Evolutionary conservation across 768 basidiomycete genomes (phyloP).

Genomic region (Lactarius indigo): DNA sequence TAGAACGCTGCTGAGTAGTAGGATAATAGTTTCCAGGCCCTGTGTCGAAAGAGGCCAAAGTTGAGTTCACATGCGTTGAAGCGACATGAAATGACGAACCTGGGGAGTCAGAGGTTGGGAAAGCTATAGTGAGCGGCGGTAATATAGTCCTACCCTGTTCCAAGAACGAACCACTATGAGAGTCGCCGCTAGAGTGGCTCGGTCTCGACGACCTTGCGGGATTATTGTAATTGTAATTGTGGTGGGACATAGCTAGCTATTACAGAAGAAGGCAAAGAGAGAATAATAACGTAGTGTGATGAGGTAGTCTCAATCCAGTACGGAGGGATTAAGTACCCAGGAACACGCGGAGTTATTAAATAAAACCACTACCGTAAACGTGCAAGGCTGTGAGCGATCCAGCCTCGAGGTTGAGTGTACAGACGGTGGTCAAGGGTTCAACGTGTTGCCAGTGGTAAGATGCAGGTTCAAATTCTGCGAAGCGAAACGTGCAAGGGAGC

Average conservation of each 20-base stretch:
- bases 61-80: constrained; percentile 22
- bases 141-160: constrained; percentile 27
- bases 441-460: constrained; percentile 16
- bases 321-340: constrained; percentile 17
- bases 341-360: constrained; percentile 5
- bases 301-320: constrained; percentile 1
- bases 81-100: constrained; percentile 23
- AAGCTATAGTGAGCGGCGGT: constrained; percentile 25
- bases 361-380: not conserved
- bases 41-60: constrained; percentile 9
- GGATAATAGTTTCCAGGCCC: constrained; percentile 13
- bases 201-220: constrained; percentile 16
- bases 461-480: constrained; percentile 2
- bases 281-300: constrained; percentile 23
- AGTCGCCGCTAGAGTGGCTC: constrained; percentile 16
- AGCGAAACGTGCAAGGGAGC: constrained; percentile 20
- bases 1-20: constrained; percentile 17
- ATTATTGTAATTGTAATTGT: constrained; percentile 24
- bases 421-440: constrained; percentile 17
- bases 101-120: constrained; percentile 24
- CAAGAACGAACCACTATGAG: constrained; percentile 24
- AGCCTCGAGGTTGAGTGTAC: constrained; percentile 10
- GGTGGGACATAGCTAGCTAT: constrained; percentile 26
- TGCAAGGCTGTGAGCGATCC: constrained; percentile 8
- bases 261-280: constrained; percentile 25